Evolutionary conservation across 768 basidiomycete species (phyloP).

Genomic region (Lactarius deliciosus): DNA sequence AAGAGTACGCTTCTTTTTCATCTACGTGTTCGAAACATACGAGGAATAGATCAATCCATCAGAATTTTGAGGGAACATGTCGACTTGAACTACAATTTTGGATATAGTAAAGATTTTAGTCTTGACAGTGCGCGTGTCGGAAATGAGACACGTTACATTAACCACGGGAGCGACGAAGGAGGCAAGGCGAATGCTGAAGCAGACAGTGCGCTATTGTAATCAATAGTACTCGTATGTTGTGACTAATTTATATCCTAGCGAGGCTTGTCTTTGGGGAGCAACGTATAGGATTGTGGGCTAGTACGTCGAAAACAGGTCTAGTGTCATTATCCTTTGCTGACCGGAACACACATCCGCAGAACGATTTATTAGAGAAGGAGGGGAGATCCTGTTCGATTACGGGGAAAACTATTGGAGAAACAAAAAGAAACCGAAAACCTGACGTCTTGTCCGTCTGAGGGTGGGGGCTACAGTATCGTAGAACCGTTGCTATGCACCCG

Average conservation of each 20-base stretch:
- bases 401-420: constrained; percentile 1
- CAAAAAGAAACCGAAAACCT: not conserved
- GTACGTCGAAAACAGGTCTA: constrained; percentile 38
- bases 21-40: not conserved
- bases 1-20: constrained; percentile 44
- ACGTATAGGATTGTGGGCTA: constrained; percentile 60
- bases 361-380: constrained; percentile 8
- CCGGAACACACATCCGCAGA: not conserved
- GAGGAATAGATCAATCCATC: constrained; percentile 13
- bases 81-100: constrained; percentile 61
- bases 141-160: constrained; percentile 67
- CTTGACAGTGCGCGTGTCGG: constrained; percentile 59
- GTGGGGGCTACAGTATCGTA: too few relatives aligned
- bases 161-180: constrained; percentile 44
- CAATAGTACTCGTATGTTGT: not conserved
- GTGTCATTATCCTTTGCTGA: not conserved
- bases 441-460: not conserved
- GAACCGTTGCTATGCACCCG: too few relatives aligned
- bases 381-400: constrained; percentile 24
- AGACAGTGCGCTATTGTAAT: constrained; percentile 38
- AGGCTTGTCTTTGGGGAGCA: constrained; percentile 63
- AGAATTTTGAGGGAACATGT: constrained; percentile 49
- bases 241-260: constrained; percentile 39
- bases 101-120: constrained; percentile 45
- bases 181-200: constrained; percentile 47